phyloP scores from a whole-genome alignment of 352 stramenopile species.

The Pythium myriotylum region DNA sequence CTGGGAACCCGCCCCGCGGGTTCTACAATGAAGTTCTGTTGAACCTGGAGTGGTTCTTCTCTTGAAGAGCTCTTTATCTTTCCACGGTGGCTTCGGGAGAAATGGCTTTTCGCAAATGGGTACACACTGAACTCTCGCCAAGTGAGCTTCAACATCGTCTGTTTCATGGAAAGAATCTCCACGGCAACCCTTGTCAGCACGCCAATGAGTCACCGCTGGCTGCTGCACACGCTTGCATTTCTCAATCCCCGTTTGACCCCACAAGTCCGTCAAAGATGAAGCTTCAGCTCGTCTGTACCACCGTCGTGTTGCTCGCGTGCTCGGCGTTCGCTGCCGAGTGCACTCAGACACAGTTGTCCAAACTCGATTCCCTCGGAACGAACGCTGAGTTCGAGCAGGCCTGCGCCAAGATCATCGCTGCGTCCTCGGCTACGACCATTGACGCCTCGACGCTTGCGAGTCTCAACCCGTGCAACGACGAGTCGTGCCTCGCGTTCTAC shows the following conservation, averaged over 20 bases:
- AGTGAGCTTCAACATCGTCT: too few species aligned
- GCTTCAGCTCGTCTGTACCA: not conserved
- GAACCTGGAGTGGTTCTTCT: too few species aligned
- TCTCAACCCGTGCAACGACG: constrained; percentile 8
- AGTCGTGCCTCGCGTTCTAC: constrained; percentile 5
- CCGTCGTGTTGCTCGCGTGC: not conserved
- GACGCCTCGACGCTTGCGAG: not conserved
- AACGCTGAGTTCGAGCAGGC: constrained; percentile 5
- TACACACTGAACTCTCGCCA: not conserved
- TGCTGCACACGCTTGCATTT: too few species aligned
- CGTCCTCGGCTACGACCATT: not conserved
- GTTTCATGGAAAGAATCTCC: not conserved
- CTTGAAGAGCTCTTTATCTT: too few species aligned
- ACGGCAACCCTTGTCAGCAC: not conserved
- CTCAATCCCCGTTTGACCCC: too few species aligned
- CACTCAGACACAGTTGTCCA: not conserved
- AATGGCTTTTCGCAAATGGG: not conserved
- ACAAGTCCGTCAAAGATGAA: constrained; percentile 3
- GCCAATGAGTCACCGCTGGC: too few species aligned
- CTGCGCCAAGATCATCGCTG: constrained; percentile 1
- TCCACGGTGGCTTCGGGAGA: too few species aligned
- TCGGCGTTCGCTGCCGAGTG: not conserved
- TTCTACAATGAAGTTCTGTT: too few species aligned
- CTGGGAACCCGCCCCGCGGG: too few species aligned
- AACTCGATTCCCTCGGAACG: not conserved